Conservation (phyloP, 805 yeast species). For the Lachancea quebecensis region DNA sequence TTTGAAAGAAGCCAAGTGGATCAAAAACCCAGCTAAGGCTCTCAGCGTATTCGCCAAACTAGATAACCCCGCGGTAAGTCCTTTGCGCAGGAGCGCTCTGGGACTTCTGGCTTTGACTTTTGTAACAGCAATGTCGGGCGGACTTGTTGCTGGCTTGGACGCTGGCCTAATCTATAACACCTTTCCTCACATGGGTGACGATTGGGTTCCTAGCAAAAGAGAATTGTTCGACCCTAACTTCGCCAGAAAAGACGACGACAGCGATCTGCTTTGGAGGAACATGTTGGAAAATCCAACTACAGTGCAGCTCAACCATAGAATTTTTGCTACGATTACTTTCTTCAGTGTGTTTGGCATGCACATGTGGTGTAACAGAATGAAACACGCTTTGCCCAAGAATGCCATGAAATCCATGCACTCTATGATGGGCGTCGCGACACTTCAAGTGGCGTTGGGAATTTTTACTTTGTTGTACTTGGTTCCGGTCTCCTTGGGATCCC, state of each 20-base stretch:
- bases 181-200: conserved; percentile 95
- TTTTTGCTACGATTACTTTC: conserved; percentile 77
- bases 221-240: conserved; percentile 75
- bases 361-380: conserved; percentile 53
- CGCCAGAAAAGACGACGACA: conserved; percentile 56
- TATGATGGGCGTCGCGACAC: conserved; percentile 73
- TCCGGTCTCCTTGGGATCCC: conserved; percentile 87
- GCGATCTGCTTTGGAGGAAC: conserved; percentile 88
- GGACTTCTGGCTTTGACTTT: conserved; percentile 66
- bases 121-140: conserved; percentile 93
- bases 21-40: conserved; percentile 56
- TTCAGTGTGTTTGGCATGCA: conserved; percentile 64
- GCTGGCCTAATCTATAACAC: conserved; percentile 95
- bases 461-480: conserved; percentile 79
- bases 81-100: conserved; percentile 47
- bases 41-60: conserved; percentile 49
- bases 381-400: conserved; percentile 46
- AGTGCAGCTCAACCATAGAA: conserved; percentile 87
- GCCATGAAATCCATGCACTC: conserved; percentile 54
- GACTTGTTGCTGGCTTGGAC: conserved; percentile 95
- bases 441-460: conserved; percentile 85
- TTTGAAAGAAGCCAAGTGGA: conserved; percentile 63
- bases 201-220: conserved; percentile 60
- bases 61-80: conserved; percentile 51
- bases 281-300: conserved; percentile 92